Percentiles rank a stretch among this genome's conserved stretches.
Evolutionary conservation across 352 stramenopile species (phyloP).

Genomic region (Globisporangium yorkense): DNA sequence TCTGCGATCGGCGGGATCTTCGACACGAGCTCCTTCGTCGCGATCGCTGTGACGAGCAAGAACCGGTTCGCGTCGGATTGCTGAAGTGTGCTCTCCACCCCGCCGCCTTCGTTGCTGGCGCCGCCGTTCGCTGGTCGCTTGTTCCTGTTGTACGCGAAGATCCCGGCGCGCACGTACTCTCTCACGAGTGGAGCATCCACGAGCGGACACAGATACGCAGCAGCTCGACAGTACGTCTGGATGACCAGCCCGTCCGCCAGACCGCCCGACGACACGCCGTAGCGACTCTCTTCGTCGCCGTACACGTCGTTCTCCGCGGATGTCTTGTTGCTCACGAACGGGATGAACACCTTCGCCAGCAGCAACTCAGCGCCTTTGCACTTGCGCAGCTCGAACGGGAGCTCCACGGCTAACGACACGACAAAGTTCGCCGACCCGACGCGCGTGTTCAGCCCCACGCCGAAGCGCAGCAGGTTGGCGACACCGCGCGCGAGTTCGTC

Average conservation of each 20-base stretch:
- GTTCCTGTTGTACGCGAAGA: conserved; percentile 46
- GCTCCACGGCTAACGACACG: conserved; percentile 51
- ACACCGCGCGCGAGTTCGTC: conserved; percentile 45
- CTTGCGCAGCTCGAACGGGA: conserved; percentile 70
- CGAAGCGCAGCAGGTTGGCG: conserved; percentile 56
- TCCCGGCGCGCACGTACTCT: conserved; percentile 56
- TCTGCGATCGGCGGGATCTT: conserved; percentile 51
- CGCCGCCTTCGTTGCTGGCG: background rate
- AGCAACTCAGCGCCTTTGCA: conserved; percentile 53
- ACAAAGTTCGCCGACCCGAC: conserved; percentile 78
- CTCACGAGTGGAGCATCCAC: conserved; percentile 35
- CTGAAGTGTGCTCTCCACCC: background rate
- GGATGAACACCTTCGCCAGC: conserved; percentile 46
- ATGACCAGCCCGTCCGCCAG: conserved; percentile 58
- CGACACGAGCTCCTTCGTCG: conserved; percentile 58
- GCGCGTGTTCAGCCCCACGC: conserved; percentile 76
- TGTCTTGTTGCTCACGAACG: conserved; percentile 50
- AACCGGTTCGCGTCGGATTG: conserved; percentile 49
- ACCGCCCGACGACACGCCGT: conserved; percentile 18
- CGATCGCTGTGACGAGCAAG: conserved; percentile 62
- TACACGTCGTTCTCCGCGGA: conserved; percentile 68
- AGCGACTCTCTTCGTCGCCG: conserved; percentile 54
- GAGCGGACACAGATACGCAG: conserved; percentile 64
- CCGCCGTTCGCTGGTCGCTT: background rate
- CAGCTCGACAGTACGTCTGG: conserved; percentile 67